phyloP scores from a whole-genome alignment of 176 grass and related monocot species.

The Ananas comosus region DNA sequence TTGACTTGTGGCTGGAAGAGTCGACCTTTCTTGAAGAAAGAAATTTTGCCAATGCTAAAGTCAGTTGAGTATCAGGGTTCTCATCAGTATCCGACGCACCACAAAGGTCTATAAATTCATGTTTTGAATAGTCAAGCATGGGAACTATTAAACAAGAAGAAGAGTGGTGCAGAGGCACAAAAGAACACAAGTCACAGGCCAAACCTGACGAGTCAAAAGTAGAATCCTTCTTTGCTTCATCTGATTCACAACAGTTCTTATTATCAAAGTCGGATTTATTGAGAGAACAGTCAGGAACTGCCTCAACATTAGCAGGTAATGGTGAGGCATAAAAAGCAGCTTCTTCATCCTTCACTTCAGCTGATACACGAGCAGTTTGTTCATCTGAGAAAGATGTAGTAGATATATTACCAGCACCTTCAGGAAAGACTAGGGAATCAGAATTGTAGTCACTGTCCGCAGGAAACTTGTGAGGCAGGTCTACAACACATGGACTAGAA shows the following conservation, averaged over 20 bases:
- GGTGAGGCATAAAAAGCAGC: background rate
- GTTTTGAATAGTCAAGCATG: background rate
- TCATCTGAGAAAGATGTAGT: constrained; percentile 14
- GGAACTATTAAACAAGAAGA: background rate
- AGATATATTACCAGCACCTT: constrained; percentile 13
- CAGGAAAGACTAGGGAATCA: constrained; percentile 14
- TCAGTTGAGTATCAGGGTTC: background rate
- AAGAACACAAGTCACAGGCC: background rate
- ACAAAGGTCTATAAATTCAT: background rate
- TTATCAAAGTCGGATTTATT: constrained; percentile 18
- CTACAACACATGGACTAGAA: constrained; percentile 11
- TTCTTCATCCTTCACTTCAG: constrained; percentile 18
- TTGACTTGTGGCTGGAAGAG: constrained; percentile 6
- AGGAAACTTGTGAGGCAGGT: background rate
- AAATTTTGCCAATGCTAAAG: background rate
- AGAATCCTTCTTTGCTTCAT: background rate
- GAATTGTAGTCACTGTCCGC: constrained; percentile 15
- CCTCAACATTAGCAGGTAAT: constrained; percentile 22
- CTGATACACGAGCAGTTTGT: constrained; percentile 2
- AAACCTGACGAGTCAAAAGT: background rate
- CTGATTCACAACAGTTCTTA: background rate
- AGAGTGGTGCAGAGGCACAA: constrained; percentile 14
- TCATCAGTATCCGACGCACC: background rate
- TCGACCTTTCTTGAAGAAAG: background rate
- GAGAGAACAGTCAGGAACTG: constrained; percentile 14